These are phyloP conservation scores for Collybiopsis luxurians DNA, from an alignment of 768 basidiomycete genomes.

Conservation along the genomic window DNA sequence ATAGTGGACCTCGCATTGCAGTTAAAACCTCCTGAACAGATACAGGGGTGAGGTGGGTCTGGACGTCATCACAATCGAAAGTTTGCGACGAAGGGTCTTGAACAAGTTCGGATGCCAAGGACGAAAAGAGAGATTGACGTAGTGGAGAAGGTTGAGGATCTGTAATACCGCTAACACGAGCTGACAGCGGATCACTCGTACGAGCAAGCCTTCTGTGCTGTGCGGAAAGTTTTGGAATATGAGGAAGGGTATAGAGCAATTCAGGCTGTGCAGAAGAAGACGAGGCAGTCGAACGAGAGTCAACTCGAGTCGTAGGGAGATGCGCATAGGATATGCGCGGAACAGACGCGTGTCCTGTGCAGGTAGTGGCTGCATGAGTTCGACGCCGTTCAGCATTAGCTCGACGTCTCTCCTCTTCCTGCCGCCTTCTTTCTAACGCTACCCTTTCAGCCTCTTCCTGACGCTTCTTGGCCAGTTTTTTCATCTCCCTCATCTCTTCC, in stretches of 20 bases:
- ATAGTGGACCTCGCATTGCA: constrained; percentile 42
- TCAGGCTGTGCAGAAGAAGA: neutral
- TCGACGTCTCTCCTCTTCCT: neutral
- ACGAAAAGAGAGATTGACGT: constrained; percentile 1
- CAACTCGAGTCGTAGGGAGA: neutral
- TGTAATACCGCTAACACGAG: constrained; percentile 12
- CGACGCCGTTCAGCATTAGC: neutral
- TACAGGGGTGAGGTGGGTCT: constrained; percentile 14
- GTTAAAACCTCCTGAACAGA: constrained; percentile 38
- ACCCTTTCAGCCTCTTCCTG: constrained; percentile 17
- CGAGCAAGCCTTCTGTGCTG: constrained; percentile 11
- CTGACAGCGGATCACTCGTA: constrained; percentile 19
- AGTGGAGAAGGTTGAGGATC: neutral
- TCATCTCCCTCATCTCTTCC: constrained; percentile 19
- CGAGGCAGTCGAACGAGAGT: too few species aligned
- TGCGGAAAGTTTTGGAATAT: constrained; percentile 2
- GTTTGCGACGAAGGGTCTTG: neutral
- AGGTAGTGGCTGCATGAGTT: neutral
- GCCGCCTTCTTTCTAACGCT: neutral
- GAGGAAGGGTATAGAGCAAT: constrained; percentile 4
- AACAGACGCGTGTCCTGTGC: neutral
- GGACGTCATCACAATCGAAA: neutral
- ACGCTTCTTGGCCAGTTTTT: constrained; percentile 12
- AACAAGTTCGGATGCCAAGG: neutral
- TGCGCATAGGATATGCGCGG: constrained; percentile 8